Percentiles rank a stretch among this genome's conserved stretches.
These are phyloP conservation scores for Suillus hirtellus DNA, from an alignment of 768 basidiomycete species.

Conservation along the genomic window DNA sequence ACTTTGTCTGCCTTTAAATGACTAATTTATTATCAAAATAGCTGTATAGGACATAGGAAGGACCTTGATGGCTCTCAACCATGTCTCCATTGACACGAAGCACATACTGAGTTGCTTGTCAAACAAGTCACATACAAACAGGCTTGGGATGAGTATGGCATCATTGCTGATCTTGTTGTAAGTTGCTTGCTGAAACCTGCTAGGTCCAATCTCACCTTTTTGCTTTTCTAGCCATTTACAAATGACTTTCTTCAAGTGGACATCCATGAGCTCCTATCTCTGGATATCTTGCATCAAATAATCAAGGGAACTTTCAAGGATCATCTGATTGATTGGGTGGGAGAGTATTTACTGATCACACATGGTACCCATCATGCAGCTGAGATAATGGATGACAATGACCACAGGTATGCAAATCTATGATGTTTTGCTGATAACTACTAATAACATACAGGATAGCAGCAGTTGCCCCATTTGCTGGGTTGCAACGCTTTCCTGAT, in stretches of 20 bases:
- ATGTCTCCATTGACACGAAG: slow-evolving; percentile 20
- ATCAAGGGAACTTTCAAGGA: slow-evolving; percentile 50
- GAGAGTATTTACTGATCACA: no score
- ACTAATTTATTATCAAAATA: neutral
- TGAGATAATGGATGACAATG: neutral
- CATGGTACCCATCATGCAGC: no score
- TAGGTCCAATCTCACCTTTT: neutral
- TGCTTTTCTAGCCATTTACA: neutral
- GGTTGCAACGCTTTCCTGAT: slow-evolving; percentile 18
- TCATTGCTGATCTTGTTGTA: slow-evolving; percentile 24
- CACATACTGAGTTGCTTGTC: slow-evolving; percentile 23
- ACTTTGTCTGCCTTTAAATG: neutral
- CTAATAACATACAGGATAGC: slow-evolving; percentile 24
- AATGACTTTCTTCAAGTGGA: neutral
- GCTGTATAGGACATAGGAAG: neutral
- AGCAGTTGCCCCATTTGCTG: slow-evolving; percentile 27
- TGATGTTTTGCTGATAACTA: neutral
- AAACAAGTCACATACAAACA: slow-evolving; percentile 26
- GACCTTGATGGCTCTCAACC: slow-evolving; percentile 10
- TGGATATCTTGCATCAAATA: slow-evolving; percentile 40
- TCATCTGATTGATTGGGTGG: slow-evolving; percentile 39
- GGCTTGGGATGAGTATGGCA: slow-evolving; percentile 38
- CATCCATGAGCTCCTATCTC: neutral
- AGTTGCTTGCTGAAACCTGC: neutral
- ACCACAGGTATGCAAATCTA: slow-evolving; percentile 5